These are phyloP conservation scores for Tylopilus plumbeoviolaceoides DNA, from an alignment of 768 basidiomycete species.

Conservation along the genomic window DNA sequence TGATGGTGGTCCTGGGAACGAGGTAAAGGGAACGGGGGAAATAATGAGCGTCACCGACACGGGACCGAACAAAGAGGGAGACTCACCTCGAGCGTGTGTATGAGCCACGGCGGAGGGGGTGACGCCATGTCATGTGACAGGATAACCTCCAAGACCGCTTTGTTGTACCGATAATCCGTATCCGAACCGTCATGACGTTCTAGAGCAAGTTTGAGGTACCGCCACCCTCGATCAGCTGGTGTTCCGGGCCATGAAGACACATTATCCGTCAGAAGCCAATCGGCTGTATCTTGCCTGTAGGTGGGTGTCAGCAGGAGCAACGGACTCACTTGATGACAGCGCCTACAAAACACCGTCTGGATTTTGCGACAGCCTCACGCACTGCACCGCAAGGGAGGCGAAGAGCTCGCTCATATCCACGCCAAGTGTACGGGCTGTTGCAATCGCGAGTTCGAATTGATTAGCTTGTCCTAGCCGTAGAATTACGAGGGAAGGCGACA, in stretches of 20 bases:
- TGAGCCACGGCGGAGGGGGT: constrained; percentile 80
- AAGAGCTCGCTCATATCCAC: constrained; percentile 90
- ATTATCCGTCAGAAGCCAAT: constrained; percentile 83
- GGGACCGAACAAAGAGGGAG: neutral
- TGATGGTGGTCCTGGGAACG: constrained; percentile 56
- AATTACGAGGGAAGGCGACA: constrained; percentile 63
- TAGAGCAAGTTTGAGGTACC: constrained; percentile 78
- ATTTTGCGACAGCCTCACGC: constrained; percentile 67
- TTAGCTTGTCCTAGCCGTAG: constrained; percentile 74
- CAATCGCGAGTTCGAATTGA: constrained; percentile 75
- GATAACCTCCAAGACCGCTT: constrained; percentile 73
- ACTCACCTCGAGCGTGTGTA: constrained; percentile 66
- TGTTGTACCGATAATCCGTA: constrained; percentile 73
- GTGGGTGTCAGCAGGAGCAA: constrained; percentile 4
- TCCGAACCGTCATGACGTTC: constrained; percentile 70
- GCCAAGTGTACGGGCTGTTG: constrained; percentile 66
- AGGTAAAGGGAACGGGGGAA: neutral
- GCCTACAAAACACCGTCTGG: constrained; percentile 58
- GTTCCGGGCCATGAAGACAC: constrained; percentile 83
- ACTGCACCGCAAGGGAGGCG: constrained; percentile 69
- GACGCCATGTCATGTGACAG: constrained; percentile 57
- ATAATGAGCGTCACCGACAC: neutral
- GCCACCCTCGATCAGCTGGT: constrained; percentile 77
- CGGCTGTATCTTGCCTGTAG: constrained; percentile 61
- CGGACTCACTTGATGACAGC: neutral